A percentile compares a stretch with the other conserved stretches of the same genome.
Conservation (phyloP, 2,329 filamentous ascomycete genomes). For the Cladosporium sp. region DNA sequence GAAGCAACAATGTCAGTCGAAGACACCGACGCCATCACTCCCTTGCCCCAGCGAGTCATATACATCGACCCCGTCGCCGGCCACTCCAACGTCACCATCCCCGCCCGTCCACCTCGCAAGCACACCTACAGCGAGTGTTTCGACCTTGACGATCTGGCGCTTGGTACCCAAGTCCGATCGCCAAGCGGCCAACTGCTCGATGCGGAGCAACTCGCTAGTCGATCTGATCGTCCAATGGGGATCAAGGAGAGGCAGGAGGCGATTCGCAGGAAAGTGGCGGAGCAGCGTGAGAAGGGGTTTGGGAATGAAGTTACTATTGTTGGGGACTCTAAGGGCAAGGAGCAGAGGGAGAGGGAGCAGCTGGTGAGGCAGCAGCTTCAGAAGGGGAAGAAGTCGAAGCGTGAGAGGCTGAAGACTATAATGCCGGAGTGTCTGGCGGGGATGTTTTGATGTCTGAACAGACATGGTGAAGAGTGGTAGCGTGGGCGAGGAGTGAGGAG, state of each 20-base stretch:
- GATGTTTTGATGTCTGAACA: not conserved
- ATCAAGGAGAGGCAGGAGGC: constrained; percentile 40
- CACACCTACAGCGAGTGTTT: constrained; percentile 32
- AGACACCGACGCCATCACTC: constrained; percentile 6
- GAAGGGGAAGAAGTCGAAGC: constrained; percentile 47
- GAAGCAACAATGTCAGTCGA: not conserved
- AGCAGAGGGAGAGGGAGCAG: not conserved
- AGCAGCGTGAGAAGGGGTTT: not conserved
- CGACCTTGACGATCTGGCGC: constrained; percentile 29
- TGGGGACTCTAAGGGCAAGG: constrained; percentile 1
- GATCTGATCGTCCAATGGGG: constrained; percentile 34
- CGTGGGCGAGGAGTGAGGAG: not conserved
- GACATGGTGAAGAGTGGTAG: not conserved
- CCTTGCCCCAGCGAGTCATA: not conserved
- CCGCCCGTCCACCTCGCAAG: constrained; percentile 22
- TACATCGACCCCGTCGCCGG: constrained; percentile 22
- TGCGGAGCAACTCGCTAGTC: constrained; percentile 27
- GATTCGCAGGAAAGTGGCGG: constrained; percentile 25
- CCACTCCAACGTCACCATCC: constrained; percentile 23
- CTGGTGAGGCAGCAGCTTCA: not conserved
- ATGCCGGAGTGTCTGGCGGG: constrained; percentile 65
- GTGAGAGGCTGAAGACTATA: constrained; percentile 60
- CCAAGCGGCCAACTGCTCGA: constrained; percentile 36
- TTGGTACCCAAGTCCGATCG: constrained; percentile 29
- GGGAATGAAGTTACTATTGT: constrained; percentile 4